These are phyloP conservation scores for Metschnikowia koreensis DNA, from an alignment of 805 yeast species.

Conservation along the genomic window DNA sequence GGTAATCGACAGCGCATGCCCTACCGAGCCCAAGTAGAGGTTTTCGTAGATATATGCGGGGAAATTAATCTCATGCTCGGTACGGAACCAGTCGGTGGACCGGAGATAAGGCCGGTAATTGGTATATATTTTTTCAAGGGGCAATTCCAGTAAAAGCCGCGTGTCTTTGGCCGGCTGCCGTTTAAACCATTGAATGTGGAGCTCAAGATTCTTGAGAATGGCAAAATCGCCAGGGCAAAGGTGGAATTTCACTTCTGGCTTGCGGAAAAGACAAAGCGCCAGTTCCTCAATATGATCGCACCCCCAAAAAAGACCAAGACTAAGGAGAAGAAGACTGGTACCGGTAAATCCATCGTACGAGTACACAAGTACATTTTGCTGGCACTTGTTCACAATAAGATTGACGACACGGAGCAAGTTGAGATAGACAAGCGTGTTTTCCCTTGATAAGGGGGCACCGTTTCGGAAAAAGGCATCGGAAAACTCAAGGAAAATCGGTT, in stretches of 20 bases:
- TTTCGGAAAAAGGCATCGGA: slow-evolving; percentile 30
- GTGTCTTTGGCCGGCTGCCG: slow-evolving; percentile 10
- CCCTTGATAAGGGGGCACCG: slow-evolving; percentile 21
- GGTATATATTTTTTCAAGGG: not conserved
- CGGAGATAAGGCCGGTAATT: slow-evolving; percentile 1
- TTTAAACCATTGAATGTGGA: slow-evolving; percentile 26
- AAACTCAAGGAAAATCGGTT: slow-evolving; percentile 30
- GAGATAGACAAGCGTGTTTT: slow-evolving; percentile 27
- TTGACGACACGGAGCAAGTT: slow-evolving; percentile 31
- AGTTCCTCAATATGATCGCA: slow-evolving; percentile 25
- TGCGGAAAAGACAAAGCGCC: slow-evolving; percentile 20
- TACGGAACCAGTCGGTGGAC: slow-evolving; percentile 34
- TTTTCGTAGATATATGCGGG: slow-evolving; percentile 32
- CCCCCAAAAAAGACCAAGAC: slow-evolving; percentile 18
- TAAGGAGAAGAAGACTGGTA: slow-evolving; percentile 24
- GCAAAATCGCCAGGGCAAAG: slow-evolving; percentile 29
- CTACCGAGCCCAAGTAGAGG: slow-evolving; percentile 32
- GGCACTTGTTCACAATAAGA: slow-evolving; percentile 16
- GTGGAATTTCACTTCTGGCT: slow-evolving; percentile 25
- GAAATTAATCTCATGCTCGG: slow-evolving; percentile 32
- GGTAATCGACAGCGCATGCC: slow-evolving; percentile 34
- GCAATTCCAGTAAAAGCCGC: slow-evolving; percentile 2
- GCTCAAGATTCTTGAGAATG: slow-evolving; percentile 30
- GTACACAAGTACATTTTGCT: slow-evolving; percentile 28
- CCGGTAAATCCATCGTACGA: slow-evolving; percentile 42